Evolutionary conservation across 1,284 basidiomycete genomes (phyloP).

Genomic region (Marasmius fiardii): DNA sequence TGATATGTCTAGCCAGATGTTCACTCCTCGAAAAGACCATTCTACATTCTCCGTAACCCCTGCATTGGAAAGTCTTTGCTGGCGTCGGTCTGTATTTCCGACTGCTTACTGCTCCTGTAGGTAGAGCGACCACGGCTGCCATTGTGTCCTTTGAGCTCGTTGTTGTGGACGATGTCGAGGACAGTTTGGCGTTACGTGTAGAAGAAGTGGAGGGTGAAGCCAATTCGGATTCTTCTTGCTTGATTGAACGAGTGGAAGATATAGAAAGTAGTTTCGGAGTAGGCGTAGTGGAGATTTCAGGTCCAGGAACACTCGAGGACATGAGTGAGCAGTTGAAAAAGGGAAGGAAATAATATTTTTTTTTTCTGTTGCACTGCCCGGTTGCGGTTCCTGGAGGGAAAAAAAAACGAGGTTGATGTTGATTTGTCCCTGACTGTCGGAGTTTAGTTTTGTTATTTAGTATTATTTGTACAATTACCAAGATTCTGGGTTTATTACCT

Average conservation of each 20-base stretch:
- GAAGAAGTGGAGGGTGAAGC: background rate
- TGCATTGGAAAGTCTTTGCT: slow-evolving; percentile 92
- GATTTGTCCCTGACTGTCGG: background rate
- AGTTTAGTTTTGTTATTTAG: no score
- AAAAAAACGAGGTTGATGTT: background rate
- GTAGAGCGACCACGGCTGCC: background rate
- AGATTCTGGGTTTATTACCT: no score
- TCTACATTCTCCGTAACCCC: slow-evolving; percentile 91
- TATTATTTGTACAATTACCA: no score
- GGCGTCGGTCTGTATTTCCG: slow-evolving; percentile 68
- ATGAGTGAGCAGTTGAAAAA: background rate
- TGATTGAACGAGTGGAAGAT: background rate
- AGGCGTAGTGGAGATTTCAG: background rate
- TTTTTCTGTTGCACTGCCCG: background rate
- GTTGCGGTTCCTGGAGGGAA: background rate
- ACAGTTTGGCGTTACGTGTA: background rate
- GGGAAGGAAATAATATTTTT: background rate
- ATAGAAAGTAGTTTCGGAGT: background rate
- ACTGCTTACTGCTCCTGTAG: slow-evolving; percentile 29
- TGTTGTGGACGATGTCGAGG: background rate
- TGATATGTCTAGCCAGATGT: slow-evolving; percentile 92
- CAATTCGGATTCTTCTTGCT: background rate
- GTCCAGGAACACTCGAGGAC: background rate
- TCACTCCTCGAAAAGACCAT: slow-evolving; percentile 97
- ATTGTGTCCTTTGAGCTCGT: slow-evolving; percentile 6